Evolutionary conservation across 495 filamentous ascomycete species (phyloP), one percentile per base, ranked within the genome.

Genomic region (Xylaria sp.): DNA sequence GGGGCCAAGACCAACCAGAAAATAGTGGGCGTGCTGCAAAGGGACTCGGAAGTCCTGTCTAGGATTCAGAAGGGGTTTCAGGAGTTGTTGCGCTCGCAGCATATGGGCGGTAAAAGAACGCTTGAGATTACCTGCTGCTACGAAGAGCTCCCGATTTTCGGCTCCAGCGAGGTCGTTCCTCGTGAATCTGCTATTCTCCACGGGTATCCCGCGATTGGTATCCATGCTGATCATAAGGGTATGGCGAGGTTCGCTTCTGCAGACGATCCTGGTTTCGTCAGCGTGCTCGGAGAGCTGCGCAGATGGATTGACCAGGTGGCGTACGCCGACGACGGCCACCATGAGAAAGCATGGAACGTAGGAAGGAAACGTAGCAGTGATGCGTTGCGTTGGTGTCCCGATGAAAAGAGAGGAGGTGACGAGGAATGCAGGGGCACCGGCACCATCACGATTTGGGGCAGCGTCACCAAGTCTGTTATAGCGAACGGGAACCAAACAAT

Each of bases 251-350:
- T 50, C 46, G 46, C 46, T 7, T 50, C 46, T 14, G 11, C 46
- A n/a, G 46, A 50, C 46, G 46, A 50, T n/a, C 46, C 46, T 7
- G 46, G 46, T 15, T 50, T 50, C 46, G 19, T 50, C 19, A 50
- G 46, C 46, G 46, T 50, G 46, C 46, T 50, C 46, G 50, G 50
- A 53, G 50, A 53, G 19, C 50, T 53, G n/a, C 50, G 50, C 50
- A 53, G 50, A 53, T 53, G 50, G 50, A 50, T 21, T 5, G 46
- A n/a, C 17, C 9, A 12, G 19, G 19, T 50, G 19, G 46, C 46
- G 19, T 17, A 50, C 19, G 46, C 46, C 9, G 46, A 50, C 5
- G 46, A 50, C 19, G 11, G 17, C 11, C 46, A 50, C 9, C 4
- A 50, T 15, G 19, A 50, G 19, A 5, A 50, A 50, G 9, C 17